phyloP scores from a whole-genome alignment of 2,329 filamentous ascomycete genomes.

The Ophiostoma tasmaniense region DNA sequence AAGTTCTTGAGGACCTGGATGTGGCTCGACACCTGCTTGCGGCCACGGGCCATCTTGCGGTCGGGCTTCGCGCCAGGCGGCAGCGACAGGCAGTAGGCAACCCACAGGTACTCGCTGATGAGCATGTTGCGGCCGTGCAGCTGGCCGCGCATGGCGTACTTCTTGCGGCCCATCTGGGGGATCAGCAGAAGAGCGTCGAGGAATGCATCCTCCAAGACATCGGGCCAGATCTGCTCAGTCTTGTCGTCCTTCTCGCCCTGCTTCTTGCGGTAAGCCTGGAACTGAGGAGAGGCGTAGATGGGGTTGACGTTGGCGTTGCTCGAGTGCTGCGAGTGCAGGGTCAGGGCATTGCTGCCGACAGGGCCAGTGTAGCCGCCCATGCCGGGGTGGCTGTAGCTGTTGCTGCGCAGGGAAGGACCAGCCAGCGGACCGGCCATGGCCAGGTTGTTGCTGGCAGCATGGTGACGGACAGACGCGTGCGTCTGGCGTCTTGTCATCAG shows the following conservation, averaged over 20 bases:
- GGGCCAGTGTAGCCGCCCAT: slow-evolving; percentile 1
- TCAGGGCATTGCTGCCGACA: slow-evolving; percentile 4
- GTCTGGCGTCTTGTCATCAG: slow-evolving; percentile 15
- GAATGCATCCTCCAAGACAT: slow-evolving; percentile 57
- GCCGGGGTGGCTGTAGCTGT: slow-evolving; percentile 9
- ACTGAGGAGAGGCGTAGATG: slow-evolving; percentile 53
- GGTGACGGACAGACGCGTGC: not conserved
- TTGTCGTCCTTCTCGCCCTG: slow-evolving; percentile 56
- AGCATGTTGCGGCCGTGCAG: slow-evolving; percentile 62
- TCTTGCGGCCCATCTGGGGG: slow-evolving; percentile 57
- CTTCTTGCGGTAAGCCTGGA: slow-evolving; percentile 57
- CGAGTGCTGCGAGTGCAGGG: not conserved
- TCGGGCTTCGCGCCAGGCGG: slow-evolving; percentile 39
- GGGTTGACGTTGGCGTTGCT: slow-evolving; percentile 38
- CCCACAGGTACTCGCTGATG: slow-evolving; percentile 60
- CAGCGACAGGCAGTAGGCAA: slow-evolving; percentile 39
- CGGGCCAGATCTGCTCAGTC: slow-evolving; percentile 53
- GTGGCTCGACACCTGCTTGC: slow-evolving; percentile 62
- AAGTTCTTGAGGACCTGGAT: slow-evolving; percentile 64
- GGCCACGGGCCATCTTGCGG: slow-evolving; percentile 37
- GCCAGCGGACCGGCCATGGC: slow-evolving; percentile 12
- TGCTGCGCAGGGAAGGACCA: slow-evolving; percentile 10
- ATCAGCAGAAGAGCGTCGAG: slow-evolving; percentile 59
- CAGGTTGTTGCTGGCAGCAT: slow-evolving; percentile 12
- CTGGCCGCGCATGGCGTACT: slow-evolving; percentile 56